Percentiles rank a stretch among this genome's conserved stretches.
These are phyloP conservation scores for Malus hybrid DNA, from an alignment of 331 rosid species.

Conservation along the genomic window DNA sequence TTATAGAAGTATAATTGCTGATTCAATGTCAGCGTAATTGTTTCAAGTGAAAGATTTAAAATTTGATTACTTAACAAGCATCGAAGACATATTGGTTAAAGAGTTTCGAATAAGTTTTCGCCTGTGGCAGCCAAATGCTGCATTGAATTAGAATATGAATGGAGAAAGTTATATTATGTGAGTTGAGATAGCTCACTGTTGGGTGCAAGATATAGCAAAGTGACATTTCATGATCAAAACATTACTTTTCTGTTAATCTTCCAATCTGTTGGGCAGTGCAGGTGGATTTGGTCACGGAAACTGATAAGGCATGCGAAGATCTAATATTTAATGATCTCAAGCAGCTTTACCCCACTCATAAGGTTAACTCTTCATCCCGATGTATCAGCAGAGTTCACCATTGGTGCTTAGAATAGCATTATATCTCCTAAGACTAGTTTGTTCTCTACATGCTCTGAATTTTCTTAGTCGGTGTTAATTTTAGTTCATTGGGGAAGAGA, in stretches of 20 bases:
- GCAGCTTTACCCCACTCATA: constrained; percentile 70
- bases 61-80: not conserved
- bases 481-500: constrained; percentile 96
- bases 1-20: not conserved
- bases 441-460: not conserved
- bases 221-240: not conserved
- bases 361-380: constrained; percentile 35
- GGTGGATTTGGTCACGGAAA: constrained; percentile 98
- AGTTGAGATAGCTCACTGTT: not conserved
- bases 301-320: constrained; percentile 96
- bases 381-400: not conserved
- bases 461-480: constrained; percentile 3
- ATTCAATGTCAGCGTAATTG: no score
- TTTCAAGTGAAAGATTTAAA: not conserved
- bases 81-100: not conserved
- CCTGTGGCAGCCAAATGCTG: not conserved
- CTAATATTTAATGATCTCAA: constrained; percentile 78
- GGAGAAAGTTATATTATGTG: not conserved
- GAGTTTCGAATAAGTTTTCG: not conserved
- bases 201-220: not conserved
- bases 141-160: not conserved
- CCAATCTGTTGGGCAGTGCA: constrained; percentile 23
- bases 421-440: not conserved
- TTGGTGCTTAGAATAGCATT: not conserved
- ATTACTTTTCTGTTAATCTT: not conserved